Evolutionary conservation across 2,329 filamentous ascomycete genomes (phyloP), one percentile per base, ranked within the genome.

Genomic region (Aspergillus intermedius): DNA sequence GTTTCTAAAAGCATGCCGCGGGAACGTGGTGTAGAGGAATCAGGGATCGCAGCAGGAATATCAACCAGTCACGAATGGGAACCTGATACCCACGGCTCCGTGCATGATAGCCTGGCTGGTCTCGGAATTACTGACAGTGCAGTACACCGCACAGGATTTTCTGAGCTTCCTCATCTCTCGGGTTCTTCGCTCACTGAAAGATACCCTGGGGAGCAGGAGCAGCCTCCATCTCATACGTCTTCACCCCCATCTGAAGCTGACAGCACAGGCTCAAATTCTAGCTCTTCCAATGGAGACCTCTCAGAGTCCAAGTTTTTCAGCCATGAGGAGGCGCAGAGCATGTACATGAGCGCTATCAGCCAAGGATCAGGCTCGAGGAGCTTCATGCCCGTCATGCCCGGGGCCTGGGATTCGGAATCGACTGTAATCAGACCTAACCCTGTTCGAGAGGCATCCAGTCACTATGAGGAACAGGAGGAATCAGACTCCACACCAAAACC

Each of bases 321-420:
- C 39, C 70, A 73, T 48, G 72, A 75, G 49, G 72, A 76, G 57
- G 74, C 74, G n/a, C 67, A 74, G 48, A 76, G 74, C 53, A 70
- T 77, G 65, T 77, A 76, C 49, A 74, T 76, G 73, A 77, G 82
- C 60, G 81, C 79, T 9, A 71, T 82, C 48, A 81, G 77, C 49
- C 67, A 70, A 34, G 63, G 62, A 8, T 63, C 66, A 21, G 54
- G 49, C 17, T 58, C 51, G 45, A 54, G 51, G 23, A 61, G 58
- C 44, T 64, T 66, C 41, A 52, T 59, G 23, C 64, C 62, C 4
- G 58, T 59, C 42, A 71, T 74, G 50, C 72, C 73, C 13, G 72
- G 73, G 6, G 71, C 62, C 34, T 74, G 72, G 72, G 64, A 64
- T 35, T 65, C 60, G 6, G 61, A 57, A 23, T 54, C 56, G 30